Percentiles rank a stretch among this genome's conserved stretches.
Conservation (phyloP, 352 stramenopile species). For the Globisporangium cylindrosporum region DNA sequence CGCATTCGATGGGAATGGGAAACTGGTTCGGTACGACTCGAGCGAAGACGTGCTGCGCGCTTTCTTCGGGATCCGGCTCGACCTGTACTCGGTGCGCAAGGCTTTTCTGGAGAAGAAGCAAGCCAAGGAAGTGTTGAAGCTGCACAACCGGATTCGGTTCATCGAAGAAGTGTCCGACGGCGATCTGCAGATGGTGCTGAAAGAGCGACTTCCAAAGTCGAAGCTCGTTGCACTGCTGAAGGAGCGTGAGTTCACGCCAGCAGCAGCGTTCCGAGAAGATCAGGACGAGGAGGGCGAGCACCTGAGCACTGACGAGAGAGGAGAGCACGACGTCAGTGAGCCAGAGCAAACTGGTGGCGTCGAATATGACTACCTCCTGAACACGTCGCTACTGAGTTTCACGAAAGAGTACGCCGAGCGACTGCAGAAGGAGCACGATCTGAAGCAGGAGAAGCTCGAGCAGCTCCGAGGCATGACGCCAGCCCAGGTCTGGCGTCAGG, state of each 20-base stretch:
- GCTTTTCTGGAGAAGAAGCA: conserved; percentile 79
- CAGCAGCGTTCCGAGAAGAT: conserved; percentile 38
- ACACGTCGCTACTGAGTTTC: conserved; percentile 97
- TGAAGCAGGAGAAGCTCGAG: conserved; percentile 87
- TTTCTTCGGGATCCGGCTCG: conserved; percentile 93
- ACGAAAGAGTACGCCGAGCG: conserved; percentile 94
- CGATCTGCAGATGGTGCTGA: conserved; percentile 89
- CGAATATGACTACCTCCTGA: conserved; percentile 97
- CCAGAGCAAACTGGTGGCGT: conserved; percentile 21
- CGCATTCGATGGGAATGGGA: conserved; percentile 91
- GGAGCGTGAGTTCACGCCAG: conserved; percentile 42
- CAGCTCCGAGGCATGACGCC: conserved; percentile 83
- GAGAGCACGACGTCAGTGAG: conserved; percentile 21
- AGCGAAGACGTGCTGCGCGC: conserved; percentile 90
- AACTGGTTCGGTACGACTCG: conserved; percentile 91
- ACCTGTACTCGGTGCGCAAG: conserved; percentile 87
- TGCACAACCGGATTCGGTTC: conserved; percentile 97
- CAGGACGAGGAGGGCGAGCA: neutral
- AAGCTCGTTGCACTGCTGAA: conserved; percentile 53
- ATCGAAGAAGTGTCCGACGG: conserved; percentile 94
- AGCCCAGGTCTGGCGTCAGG: conserved; percentile 85
- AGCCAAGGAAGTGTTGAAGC: conserved; percentile 79
- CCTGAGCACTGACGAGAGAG: conserved; percentile 5
- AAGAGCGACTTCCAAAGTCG: conserved; percentile 62
- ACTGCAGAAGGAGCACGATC: conserved; percentile 88